A percentile compares a stretch with the other conserved stretches of the same genome.
Conservation (phyloP, 2,329 filamentous ascomycete genomes). For the Colletotrichum falcatum region DNA sequence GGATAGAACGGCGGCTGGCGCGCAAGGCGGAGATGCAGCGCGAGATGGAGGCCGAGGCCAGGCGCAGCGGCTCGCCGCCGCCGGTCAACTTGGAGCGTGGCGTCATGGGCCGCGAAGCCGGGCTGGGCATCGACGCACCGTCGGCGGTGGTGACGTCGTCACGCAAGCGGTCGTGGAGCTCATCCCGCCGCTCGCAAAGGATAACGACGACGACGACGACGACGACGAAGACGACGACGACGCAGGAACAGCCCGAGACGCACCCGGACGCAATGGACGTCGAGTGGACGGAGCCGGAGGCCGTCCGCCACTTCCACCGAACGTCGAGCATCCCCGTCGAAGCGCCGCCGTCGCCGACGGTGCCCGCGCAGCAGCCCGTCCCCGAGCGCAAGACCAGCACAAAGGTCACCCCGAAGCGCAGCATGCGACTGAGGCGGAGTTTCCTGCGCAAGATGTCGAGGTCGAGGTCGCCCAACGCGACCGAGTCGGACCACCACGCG, state of each 20-base stretch:
- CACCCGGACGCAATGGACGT: conserved; percentile 38
- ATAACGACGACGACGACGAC: conserved; percentile 35
- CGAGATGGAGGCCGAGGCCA: conserved; percentile 67
- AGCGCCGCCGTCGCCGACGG: conserved; percentile 42
- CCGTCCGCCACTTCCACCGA: conserved; percentile 57
- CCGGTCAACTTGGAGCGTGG: conserved; percentile 70
- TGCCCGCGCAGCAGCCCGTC: conserved; percentile 7
- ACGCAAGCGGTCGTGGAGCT: conserved; percentile 59
- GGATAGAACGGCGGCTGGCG: conserved; percentile 72
- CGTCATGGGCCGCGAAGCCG: conserved; percentile 69
- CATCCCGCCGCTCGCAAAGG: conserved; percentile 50
- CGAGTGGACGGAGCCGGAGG: conserved; percentile 27
- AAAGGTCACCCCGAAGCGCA: conserved; percentile 45
- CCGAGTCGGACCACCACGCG: conserved; percentile 54
- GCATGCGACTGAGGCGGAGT: conserved; percentile 48
- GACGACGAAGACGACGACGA: too few relatives aligned
- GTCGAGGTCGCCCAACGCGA: conserved; percentile 61
- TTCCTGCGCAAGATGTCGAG: conserved; percentile 61
- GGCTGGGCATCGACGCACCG: conserved; percentile 64
- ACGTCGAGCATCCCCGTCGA: conserved; percentile 60
- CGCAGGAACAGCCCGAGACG: conserved; percentile 33
- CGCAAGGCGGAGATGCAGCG: conserved; percentile 75
- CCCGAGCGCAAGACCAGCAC: conserved; percentile 19
- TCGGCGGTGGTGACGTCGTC: conserved; percentile 69
- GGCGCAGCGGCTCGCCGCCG: conserved; percentile 62